These are phyloP conservation scores for Fusarium pseudonygamai DNA, from an alignment of 2,329 filamentous ascomycete species.

Conservation along the genomic window DNA sequence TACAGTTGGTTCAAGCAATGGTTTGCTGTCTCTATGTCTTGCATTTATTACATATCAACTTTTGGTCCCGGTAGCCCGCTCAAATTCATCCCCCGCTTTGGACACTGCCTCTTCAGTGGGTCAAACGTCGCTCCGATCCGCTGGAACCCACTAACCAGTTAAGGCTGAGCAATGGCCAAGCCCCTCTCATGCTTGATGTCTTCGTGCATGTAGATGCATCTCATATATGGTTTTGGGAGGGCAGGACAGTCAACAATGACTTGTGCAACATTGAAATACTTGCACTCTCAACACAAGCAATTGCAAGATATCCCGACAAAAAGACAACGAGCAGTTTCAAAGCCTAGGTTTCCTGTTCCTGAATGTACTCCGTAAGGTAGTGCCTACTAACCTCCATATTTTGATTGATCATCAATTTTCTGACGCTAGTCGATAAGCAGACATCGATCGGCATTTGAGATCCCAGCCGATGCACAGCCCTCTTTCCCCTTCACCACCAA, in stretches of 20 bases:
- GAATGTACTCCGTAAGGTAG: neutral
- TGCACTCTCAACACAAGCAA: neutral
- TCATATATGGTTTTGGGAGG: neutral
- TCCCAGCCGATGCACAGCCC: slow-evolving; percentile 11
- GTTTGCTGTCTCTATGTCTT: neutral
- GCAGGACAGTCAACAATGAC: neutral
- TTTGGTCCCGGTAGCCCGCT: slow-evolving; percentile 3
- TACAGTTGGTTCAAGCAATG: neutral
- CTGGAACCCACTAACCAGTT: slow-evolving; percentile 17
- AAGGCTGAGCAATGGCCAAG: slow-evolving; percentile 26
- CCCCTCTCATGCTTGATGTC: neutral
- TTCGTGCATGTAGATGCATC: neutral
- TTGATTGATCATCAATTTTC: slow-evolving; percentile 28
- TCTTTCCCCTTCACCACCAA: slow-evolving; percentile 17
- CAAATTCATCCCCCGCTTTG: neutral
- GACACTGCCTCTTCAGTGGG: slow-evolving; percentile 29
- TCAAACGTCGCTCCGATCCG: slow-evolving; percentile 19
- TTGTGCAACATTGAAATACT: neutral
- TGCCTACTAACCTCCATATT: neutral
- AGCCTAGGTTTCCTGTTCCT: neutral
- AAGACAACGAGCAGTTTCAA: neutral
- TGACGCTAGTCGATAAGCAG: slow-evolving; percentile 23
- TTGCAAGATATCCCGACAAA: neutral
- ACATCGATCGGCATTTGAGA: slow-evolving; percentile 13
- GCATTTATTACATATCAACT: neutral